Conservation (phyloP, 148 eudicot genomes). For the Pharnaceum exiguum region DNA sequence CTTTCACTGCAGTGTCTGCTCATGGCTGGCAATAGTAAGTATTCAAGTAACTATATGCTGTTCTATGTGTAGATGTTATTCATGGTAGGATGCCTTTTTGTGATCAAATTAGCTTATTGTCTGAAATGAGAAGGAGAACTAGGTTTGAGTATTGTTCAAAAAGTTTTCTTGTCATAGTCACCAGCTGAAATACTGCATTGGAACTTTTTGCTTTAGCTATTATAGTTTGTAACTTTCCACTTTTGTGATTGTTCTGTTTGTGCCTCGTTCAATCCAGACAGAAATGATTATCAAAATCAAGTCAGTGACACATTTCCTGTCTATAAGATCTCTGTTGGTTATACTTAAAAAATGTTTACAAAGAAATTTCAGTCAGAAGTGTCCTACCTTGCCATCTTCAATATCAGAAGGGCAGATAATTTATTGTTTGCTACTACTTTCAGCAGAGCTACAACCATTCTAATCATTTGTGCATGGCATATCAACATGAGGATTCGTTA, state of each 20-base stretch:
- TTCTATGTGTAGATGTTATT: not conserved
- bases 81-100: not conserved
- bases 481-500: no score
- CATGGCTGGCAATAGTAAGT: constrained; percentile 26
- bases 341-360: no score
- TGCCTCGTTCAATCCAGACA: no score
- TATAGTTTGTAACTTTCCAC: not conserved
- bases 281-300: no score
- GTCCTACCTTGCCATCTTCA: no score
- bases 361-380: no score
- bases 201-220: constrained; percentile 10
- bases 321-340: no score
- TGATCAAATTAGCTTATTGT: not conserved
- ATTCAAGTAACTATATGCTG: not conserved
- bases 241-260: not conserved
- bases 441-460: not conserved
- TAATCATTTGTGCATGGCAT: no score
- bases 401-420: no score
- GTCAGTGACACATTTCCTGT: no score
- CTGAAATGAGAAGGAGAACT: not conserved
- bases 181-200: not conserved
- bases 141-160: not conserved
- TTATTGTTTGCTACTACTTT: no score
- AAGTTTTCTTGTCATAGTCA: not conserved
- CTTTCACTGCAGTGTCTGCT: constrained; percentile 13